Percentiles rank a stretch among this genome's conserved stretches.
These are phyloP conservation scores for Chlorella sorokiniana DNA, from an alignment of 139 green algal genomes.

Conservation along the genomic window DNA sequence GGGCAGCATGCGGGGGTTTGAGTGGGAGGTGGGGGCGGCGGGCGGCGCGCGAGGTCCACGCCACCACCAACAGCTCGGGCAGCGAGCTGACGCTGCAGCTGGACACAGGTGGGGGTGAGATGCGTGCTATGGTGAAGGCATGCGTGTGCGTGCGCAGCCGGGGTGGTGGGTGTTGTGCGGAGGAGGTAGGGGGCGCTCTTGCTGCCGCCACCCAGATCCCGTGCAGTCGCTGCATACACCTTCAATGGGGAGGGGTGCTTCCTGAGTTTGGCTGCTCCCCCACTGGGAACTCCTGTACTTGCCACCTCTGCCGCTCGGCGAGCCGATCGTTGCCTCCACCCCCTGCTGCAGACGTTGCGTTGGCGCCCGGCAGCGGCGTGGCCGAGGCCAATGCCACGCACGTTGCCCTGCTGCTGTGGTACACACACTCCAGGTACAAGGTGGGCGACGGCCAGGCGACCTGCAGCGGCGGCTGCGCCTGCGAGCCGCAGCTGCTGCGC, in stretches of 20 bases:
- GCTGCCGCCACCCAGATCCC: too few relatives aligned
- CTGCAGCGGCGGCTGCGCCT: constrained; percentile 1
- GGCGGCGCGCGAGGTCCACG: not conserved
- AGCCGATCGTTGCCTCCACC: too few relatives aligned
- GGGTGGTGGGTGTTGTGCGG: too few relatives aligned
- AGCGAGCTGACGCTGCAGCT: not conserved
- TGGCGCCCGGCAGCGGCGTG: not conserved
- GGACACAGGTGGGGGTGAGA: not conserved
- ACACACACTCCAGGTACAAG: not conserved
- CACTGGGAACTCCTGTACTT: too few relatives aligned
- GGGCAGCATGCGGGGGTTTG: not conserved
- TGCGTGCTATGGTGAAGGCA: too few relatives aligned
- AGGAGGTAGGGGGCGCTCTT: too few relatives aligned
- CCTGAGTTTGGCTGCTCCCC: too few relatives aligned
- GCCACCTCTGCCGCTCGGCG: too few relatives aligned
- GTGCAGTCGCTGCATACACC: too few relatives aligned
- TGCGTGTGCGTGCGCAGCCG: too few relatives aligned
- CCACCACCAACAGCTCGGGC: not conserved
- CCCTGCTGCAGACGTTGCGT: not conserved
- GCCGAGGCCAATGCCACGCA: not conserved
- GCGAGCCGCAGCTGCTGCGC: not conserved
- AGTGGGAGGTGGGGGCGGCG: not conserved
- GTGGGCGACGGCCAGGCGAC: not conserved
- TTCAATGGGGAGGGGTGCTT: too few relatives aligned
- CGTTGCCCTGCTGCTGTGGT: not conserved